Base-by-base conservation (phyloP, 495 filamentous ascomycete species). In the Podospora didyma region DNA sequence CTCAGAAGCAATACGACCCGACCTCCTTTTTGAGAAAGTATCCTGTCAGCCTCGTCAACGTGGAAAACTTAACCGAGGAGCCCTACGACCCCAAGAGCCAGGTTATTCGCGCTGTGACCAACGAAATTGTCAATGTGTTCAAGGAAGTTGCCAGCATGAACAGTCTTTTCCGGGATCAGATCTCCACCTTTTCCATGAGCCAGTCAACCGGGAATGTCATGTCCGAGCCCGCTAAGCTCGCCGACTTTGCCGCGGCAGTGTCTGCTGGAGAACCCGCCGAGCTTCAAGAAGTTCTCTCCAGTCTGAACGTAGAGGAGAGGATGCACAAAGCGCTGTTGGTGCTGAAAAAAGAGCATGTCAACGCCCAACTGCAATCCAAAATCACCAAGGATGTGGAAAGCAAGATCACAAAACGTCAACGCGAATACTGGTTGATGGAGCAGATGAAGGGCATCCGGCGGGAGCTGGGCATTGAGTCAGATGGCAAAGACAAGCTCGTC, bases 381-480 rank as follows among this genome's bases (percentile, higher is more conserved):
- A 99, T 99, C 46, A 90, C 90, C 44, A 97, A 96, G 74, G 94
- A 99, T 67, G 94, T 99, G 21, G 95, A 99, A 70, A 88, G 81
- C 58, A 96, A 96, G 75, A 99, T 99, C 56, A 92, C 95, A 63
- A 97, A 97, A 75, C 87, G 94, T 11, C 94, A 99, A 67, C 86
- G 94, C 26, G 95, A 99, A 65, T 99, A 99, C 75, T 99, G 90
- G 90, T 76, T 99, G 19, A 93, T 94, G 90, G 94, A 99, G 70
- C 95, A 99, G 66, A 95, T 97, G 92, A 97, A 97, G 74, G 95
- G 91, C n/a, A 97, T 99, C 65, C 86, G 89, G 57, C 80, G 93
- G 52, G 95, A 99, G 69, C 80, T 99, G 20, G 95, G 95, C 14
- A 90, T 97, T 53, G 95, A 97, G 71, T 94, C 89, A 3, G 94